Conservation (phyloP, 1,284 basidiomycete species). For the Lentinus polychrous region DNA sequence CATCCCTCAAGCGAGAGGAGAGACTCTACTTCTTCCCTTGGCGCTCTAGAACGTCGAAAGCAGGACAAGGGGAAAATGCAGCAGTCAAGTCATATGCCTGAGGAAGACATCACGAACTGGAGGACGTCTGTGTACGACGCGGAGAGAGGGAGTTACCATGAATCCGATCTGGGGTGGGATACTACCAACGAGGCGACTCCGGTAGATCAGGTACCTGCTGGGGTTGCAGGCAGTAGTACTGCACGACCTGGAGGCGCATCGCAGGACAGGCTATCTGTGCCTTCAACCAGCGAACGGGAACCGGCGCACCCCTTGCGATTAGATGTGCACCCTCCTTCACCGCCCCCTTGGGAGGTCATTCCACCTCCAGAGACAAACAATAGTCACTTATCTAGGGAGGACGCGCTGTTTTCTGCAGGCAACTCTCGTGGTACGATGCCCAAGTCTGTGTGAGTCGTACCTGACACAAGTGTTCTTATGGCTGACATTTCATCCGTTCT, state of each 20-base stretch:
- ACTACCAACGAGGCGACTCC: slow-evolving; percentile 12
- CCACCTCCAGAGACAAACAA: slow-evolving; percentile 35
- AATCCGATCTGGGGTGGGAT: slow-evolving; percentile 13
- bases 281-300: slow-evolving; percentile 7
- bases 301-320: slow-evolving; percentile 26
- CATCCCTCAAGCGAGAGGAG: slow-evolving; percentile 9
- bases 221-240: slow-evolving; percentile 2
- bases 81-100: slow-evolving; percentile 12
- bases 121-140: slow-evolving; percentile 10
- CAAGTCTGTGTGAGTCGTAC: slow-evolving; percentile 4
- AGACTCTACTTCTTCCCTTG: not conserved
- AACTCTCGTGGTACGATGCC: not conserved
- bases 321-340: slow-evolving; percentile 36
- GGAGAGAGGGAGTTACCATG: slow-evolving; percentile 6
- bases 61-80: slow-evolving; percentile 1
- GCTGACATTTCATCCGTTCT: not conserved
- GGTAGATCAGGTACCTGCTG: slow-evolving; percentile 3
- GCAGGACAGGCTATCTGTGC: slow-evolving; percentile 6
- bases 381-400: slow-evolving; percentile 10
- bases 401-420: not conserved
- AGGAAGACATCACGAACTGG: slow-evolving; percentile 24
- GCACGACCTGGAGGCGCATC: slow-evolving; percentile 8
- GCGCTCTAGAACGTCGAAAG: slow-evolving; percentile 12
- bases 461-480: not conserved
- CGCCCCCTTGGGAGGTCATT: slow-evolving; percentile 56